Percentiles rank a stretch among this genome's conserved stretches.
These are phyloP conservation scores for Fusarium miscanthi DNA, from an alignment of 2,329 filamentous ascomycete genomes.

Conservation along the genomic window DNA sequence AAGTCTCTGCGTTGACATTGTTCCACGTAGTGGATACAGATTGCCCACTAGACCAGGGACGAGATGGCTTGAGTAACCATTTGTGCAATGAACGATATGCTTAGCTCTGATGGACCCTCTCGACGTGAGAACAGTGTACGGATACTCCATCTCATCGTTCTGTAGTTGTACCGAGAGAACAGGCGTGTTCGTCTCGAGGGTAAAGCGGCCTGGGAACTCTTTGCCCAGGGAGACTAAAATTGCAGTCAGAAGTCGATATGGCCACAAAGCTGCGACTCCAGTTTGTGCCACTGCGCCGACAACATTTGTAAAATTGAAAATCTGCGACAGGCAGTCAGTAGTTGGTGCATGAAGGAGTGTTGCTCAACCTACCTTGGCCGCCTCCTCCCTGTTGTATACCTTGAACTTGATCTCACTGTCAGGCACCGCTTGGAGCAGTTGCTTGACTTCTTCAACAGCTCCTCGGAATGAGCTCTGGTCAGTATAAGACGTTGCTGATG, in stretches of 20 bases:
- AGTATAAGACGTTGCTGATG: constrained; percentile 14
- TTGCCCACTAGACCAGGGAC: constrained; percentile 59
- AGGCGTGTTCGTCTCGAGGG: constrained; percentile 53
- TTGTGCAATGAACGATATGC: constrained; percentile 67
- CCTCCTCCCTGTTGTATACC: not conserved
- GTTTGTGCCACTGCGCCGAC: constrained; percentile 52
- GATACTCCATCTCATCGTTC: constrained; percentile 23
- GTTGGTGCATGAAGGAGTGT: rapidly evolving
- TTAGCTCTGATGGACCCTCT: constrained; percentile 58
- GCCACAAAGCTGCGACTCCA: constrained; percentile 59
- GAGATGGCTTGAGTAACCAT: constrained; percentile 62
- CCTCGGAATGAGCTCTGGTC: constrained; percentile 15
- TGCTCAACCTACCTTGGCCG: not conserved
- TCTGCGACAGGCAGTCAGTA: not conserved
- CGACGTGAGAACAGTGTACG: constrained; percentile 56
- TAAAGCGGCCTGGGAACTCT: constrained; percentile 45
- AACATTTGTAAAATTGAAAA: constrained; percentile 11
- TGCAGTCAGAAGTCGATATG: constrained; percentile 58
- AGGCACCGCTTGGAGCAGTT: constrained; percentile 16
- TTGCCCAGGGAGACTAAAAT: constrained; percentile 52
- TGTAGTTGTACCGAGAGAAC: constrained; percentile 43
- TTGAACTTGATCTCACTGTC: constrained; percentile 25
- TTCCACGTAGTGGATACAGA: constrained; percentile 56
- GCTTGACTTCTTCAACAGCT: not conserved
- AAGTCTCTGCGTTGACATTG: constrained; percentile 61